These are phyloP conservation scores for Vigna radiata DNA, from an alignment of 306 rosid genomes.

Conservation along the genomic window DNA sequence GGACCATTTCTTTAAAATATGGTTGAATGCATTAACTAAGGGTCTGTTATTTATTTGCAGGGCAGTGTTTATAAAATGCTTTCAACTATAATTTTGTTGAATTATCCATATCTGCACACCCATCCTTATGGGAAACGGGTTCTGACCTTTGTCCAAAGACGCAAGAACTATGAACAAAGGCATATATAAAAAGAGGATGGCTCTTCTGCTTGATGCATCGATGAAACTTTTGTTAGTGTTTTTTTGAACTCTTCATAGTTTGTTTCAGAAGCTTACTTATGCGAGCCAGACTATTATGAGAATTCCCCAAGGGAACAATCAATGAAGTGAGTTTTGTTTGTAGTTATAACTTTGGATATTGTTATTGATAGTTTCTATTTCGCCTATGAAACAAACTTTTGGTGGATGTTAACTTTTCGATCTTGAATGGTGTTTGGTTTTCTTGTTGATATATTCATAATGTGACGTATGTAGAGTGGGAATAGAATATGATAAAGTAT, in stretches of 20 bases:
- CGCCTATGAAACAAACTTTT: neutral
- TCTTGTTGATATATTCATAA: neutral
- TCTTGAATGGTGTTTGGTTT: neutral
- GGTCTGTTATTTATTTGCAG: neutral
- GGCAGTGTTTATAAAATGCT: neutral
- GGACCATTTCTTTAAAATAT: neutral
- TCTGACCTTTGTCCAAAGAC: neutral
- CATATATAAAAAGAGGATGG: neutral
- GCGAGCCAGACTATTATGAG: no score
- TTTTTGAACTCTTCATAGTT: neutral
- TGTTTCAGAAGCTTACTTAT: neutral
- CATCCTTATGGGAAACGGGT: conserved; percentile 27
- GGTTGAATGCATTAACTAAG: neutral
- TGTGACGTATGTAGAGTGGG: neutral
- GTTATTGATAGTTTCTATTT: neutral
- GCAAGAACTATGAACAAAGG: neutral
- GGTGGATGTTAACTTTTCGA: neutral
- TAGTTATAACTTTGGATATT: neutral
- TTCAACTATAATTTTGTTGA: neutral
- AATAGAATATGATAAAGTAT: neutral
- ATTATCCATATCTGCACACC: neutral
- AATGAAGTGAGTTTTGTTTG: neutral
- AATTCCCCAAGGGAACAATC: no score
- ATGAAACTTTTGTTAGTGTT: neutral
- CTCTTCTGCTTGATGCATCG: neutral